A percentile compares a stretch with the other conserved stretches of the same genome.
Evolutionary conservation across 106 monocot species (phyloP).

Genomic region (Allium cepa): DNA sequence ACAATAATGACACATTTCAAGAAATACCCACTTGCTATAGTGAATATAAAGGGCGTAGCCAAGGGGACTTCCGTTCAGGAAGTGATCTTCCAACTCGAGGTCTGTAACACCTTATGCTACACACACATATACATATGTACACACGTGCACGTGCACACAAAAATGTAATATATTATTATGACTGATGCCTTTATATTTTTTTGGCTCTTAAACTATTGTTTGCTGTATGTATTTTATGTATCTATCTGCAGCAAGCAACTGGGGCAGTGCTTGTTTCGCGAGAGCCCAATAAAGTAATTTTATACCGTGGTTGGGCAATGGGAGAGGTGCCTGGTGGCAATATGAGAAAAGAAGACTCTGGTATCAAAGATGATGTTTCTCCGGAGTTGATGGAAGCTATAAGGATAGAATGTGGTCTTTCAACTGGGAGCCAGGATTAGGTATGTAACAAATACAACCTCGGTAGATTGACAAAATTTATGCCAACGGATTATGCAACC

Average conservation of each 20-base stretch:
- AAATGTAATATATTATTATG: too few species aligned
- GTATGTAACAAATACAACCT: too few species aligned
- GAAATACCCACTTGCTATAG: conserved; percentile 89
- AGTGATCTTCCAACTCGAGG: conserved; percentile 83
- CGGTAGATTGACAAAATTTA: too few species aligned
- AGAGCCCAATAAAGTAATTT: conserved; percentile 88
- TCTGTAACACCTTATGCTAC: conserved; percentile 4
- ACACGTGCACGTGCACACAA: too few species aligned
- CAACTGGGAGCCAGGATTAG: background rate
- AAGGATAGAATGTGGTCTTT: conserved; percentile 63
- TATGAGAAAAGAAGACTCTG: background rate
- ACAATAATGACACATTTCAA: conserved; percentile 82
- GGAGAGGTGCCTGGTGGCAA: conserved; percentile 12
- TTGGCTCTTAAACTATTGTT: background rate
- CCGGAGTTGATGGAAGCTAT: conserved; percentile 59
- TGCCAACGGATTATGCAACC: too few species aligned
- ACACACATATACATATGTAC: too few species aligned
- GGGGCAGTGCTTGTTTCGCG: conserved; percentile 76
- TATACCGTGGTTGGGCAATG: conserved; percentile 79
- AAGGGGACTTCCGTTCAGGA: conserved; percentile 80
- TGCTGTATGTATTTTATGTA: background rate
- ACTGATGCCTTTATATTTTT: background rate
- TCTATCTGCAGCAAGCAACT: conserved; percentile 55
- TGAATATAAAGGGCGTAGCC: conserved; percentile 82
- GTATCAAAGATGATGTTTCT: conserved; percentile 19